These are phyloP conservation scores for Geum urbanum DNA, from an alignment of 306 rosid genomes.

Conservation along the genomic window DNA sequence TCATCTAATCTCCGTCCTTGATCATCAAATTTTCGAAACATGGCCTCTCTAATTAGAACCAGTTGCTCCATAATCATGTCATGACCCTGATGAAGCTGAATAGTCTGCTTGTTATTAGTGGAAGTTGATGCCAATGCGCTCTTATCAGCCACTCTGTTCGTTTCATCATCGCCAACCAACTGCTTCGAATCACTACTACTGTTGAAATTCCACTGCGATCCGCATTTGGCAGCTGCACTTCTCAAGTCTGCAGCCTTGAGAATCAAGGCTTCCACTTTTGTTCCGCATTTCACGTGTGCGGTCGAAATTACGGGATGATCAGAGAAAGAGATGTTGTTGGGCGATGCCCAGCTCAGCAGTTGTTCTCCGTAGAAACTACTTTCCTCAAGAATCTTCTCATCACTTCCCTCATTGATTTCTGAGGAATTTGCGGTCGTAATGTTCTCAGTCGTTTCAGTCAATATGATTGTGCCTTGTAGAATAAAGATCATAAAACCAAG, in stretches of 20 bases:
- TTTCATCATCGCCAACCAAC: not conserved
- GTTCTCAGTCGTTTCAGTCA: not conserved
- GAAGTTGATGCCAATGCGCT: not conserved
- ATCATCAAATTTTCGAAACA: not conserved
- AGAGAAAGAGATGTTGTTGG: not conserved
- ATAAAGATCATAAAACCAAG: too few relatives aligned
- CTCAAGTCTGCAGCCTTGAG: not conserved
- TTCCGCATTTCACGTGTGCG: not conserved
- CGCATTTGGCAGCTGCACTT: not conserved
- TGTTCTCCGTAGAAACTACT: not conserved
- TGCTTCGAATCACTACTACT: not conserved
- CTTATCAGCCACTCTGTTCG: not conserved
- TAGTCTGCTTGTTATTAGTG: not conserved
- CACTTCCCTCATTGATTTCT: not conserved
- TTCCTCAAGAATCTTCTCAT: not conserved
- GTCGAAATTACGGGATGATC: not conserved
- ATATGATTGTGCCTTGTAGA: not conserved
- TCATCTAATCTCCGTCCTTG: too few relatives aligned
- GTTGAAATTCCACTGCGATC: not conserved
- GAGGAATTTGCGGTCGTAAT: not conserved
- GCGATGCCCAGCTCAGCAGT: too few relatives aligned
- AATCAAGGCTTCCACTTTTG: not conserved
- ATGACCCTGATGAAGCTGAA: not conserved
- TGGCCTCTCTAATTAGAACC: not conserved
- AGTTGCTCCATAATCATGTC: not conserved